Conservation (phyloP, 805 yeast genomes). For the Candida xiaguanensis region DNA sequence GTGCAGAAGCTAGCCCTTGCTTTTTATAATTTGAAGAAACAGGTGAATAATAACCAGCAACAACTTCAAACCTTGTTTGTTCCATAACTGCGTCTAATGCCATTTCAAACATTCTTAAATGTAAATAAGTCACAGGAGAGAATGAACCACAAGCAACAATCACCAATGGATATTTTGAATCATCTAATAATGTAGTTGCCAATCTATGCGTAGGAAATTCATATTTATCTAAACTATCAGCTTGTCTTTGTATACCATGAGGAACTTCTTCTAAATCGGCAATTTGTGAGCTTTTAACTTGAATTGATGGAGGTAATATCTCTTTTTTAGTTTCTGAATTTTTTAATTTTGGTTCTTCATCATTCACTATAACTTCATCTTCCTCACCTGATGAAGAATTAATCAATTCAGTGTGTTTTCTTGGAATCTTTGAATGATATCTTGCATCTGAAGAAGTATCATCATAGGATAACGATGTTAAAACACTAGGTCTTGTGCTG, state of each 20-base stretch:
- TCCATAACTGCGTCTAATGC: conserved; percentile 91
- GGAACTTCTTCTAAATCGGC: conserved; percentile 98
- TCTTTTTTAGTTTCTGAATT: background rate
- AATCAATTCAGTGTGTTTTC: conserved; percentile 53
- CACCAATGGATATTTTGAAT: conserved; percentile 82
- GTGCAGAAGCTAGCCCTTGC: conserved; percentile 85
- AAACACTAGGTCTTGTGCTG: conserved; percentile 4
- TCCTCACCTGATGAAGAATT: conserved; percentile 42
- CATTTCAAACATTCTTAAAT: conserved; percentile 97
- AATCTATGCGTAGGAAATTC: conserved; percentile 85
- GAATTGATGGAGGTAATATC: conserved; percentile 39
- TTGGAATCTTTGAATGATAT: conserved; percentile 45
- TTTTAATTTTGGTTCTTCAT: conserved; percentile 1
- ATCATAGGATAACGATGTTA: conserved; percentile 4
- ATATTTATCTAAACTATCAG: conserved; percentile 64
- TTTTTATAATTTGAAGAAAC: conserved; percentile 90
- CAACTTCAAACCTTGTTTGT: conserved; percentile 88
- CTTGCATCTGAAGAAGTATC: conserved; percentile 12
- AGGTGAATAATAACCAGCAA: conserved; percentile 96
- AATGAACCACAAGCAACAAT: conserved; percentile 97
- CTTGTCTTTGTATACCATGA: conserved; percentile 87
- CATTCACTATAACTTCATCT: conserved; percentile 25
- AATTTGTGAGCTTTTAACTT: conserved; percentile 57
- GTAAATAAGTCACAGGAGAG: conserved; percentile 92
- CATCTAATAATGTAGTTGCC: conserved; percentile 63